These are phyloP conservation scores for Collybiopsis confluens DNA, from an alignment of 768 basidiomycete species.

Conservation along the genomic window DNA sequence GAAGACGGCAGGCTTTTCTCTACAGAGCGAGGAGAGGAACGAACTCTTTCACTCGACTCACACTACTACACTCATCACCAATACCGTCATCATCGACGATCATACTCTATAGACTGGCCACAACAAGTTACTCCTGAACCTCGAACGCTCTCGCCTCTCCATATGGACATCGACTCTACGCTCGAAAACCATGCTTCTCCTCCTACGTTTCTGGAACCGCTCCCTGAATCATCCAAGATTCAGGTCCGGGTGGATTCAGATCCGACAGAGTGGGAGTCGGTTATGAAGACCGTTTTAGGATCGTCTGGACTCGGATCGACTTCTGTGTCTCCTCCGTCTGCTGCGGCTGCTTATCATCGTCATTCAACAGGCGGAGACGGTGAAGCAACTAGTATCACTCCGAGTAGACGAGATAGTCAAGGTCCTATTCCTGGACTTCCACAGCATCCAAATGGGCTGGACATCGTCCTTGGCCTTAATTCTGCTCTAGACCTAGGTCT, in stretches of 20 bases:
- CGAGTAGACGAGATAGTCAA: not conserved
- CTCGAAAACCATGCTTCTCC: not conserved
- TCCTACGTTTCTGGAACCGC: not conserved
- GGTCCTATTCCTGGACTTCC: slow-evolving; percentile 6
- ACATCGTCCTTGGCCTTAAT: slow-evolving; percentile 5
- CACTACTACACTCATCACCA: not conserved
- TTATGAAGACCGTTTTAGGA: slow-evolving; percentile 4
- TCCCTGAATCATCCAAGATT: slow-evolving; percentile 6
- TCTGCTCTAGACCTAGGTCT: slow-evolving; percentile 6
- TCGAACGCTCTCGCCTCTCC: slow-evolving; percentile 3
- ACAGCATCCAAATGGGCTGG: slow-evolving; percentile 3
- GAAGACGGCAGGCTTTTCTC: slow-evolving; percentile 46
- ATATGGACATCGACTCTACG: slow-evolving; percentile 6
- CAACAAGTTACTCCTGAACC: not conserved
- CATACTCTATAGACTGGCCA: slow-evolving; percentile 1
- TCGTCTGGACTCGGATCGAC: not conserved
- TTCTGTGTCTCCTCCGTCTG: not conserved
- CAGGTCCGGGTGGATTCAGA: slow-evolving; percentile 6
- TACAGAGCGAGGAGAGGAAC: not conserved
- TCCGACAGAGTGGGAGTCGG: slow-evolving; percentile 4
- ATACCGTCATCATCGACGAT: slow-evolving; percentile 3
- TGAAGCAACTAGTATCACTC: not conserved
- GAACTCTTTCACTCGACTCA: slow-evolving; percentile 2
- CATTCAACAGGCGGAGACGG: not conserved
- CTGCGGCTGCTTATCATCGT: not conserved